Evolutionary conservation across 495 filamentous ascomycete genomes (phyloP).

Genomic region (Daldinia childiae): DNA sequence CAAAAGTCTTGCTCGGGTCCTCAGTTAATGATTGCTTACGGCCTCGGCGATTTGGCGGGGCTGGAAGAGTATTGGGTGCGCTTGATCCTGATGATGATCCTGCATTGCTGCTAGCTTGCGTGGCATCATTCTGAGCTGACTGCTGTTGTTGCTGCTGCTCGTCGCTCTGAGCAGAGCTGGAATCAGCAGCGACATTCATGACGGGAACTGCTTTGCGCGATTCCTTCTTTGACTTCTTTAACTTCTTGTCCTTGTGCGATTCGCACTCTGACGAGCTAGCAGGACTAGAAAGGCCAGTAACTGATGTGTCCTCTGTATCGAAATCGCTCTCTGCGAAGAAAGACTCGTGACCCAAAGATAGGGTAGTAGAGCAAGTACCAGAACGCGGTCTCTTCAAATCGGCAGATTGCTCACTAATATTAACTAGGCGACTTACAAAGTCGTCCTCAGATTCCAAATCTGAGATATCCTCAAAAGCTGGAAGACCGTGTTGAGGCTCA

Average conservation of each 20-base stretch:
- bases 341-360: slow-evolving; percentile 75
- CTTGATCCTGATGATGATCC: slow-evolving; percentile 39
- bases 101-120: slow-evolving; percentile 37
- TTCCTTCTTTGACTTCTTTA: slow-evolving; percentile 65
- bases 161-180: slow-evolving; percentile 51
- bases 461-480: slow-evolving; percentile 83
- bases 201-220: slow-evolving; percentile 51
- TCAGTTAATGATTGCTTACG: slow-evolving; percentile 99
- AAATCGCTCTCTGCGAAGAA: slow-evolving; percentile 80
- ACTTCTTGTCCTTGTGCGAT: slow-evolving; percentile 69
- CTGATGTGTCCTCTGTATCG: slow-evolving; percentile 74
- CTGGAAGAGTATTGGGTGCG: slow-evolving; percentile 55
- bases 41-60: slow-evolving; percentile 87
- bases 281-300: slow-evolving; percentile 59
- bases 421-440: slow-evolving; percentile 79
- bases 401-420: slow-evolving; percentile 65
- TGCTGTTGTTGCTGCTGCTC: slow-evolving; percentile 51
- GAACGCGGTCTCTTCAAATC: slow-evolving; percentile 82
- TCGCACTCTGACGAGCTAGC: slow-evolving; percentile 57
- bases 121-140: slow-evolving; percentile 39
- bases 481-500: slow-evolving; percentile 68
- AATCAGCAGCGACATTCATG: slow-evolving; percentile 58
- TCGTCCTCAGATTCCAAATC: slow-evolving; percentile 95
- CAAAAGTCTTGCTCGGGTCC: slow-evolving; percentile 97
- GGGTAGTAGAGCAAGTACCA: slow-evolving; percentile 69